A percentile compares a stretch with the other conserved stretches of the same genome.
phyloP scores from a whole-genome alignment of 768 basidiomycete species.

The Podaxis sp. region DNA sequence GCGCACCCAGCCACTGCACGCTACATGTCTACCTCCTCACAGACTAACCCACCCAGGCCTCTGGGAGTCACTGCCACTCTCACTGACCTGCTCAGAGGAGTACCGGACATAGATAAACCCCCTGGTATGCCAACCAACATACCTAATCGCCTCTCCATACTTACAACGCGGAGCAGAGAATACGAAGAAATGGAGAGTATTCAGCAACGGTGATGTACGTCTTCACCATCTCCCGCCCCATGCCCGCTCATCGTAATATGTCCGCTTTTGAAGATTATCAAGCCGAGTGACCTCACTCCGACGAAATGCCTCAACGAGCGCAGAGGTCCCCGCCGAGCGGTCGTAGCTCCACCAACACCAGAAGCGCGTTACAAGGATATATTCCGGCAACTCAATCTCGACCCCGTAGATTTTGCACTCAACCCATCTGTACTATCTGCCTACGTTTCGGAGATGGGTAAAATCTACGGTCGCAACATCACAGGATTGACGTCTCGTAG shows the following conservation, averaged over 20 bases:
- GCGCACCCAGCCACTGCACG: neutral
- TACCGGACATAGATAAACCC: neutral
- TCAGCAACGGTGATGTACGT: slow-evolving; percentile 24
- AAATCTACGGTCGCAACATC: slow-evolving; percentile 66
- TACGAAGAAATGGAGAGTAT: slow-evolving; percentile 18
- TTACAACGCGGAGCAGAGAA: neutral
- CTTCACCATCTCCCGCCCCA: neutral
- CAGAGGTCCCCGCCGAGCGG: slow-evolving; percentile 19
- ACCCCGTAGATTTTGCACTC: slow-evolving; percentile 69
- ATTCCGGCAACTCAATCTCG: slow-evolving; percentile 69
- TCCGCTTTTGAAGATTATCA: slow-evolving; percentile 10
- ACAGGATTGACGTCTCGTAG: slow-evolving; percentile 77
- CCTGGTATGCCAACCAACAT: neutral
- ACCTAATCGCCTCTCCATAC: neutral
- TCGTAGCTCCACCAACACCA: slow-evolving; percentile 56
- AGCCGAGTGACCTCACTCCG: slow-evolving; percentile 30
- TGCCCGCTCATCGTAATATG: neutral
- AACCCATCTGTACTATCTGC: slow-evolving; percentile 58
- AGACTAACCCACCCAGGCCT: neutral
- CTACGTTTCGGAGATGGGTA: slow-evolving; percentile 76
- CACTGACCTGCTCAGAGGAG: neutral
- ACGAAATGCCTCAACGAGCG: slow-evolving; percentile 23
- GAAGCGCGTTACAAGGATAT: slow-evolving; percentile 60
- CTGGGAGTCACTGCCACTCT: neutral
- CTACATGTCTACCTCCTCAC: neutral